Conservation (phyloP, 768 basidiomycete species). For the Leccinum subgranulosum region DNA sequence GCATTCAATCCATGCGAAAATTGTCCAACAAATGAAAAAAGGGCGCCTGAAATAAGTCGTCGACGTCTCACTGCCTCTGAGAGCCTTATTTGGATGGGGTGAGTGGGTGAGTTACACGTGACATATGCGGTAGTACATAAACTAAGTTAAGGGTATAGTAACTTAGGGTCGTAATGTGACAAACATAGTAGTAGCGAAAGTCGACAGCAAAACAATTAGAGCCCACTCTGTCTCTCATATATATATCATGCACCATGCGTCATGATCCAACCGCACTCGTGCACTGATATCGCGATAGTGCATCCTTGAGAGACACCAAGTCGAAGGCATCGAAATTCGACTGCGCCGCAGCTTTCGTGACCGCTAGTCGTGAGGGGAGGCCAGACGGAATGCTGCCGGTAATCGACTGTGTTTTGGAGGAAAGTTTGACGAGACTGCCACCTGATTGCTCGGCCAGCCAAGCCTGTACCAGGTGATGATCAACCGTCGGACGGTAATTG, state of each 20-base stretch:
- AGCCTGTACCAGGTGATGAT: constrained; percentile 39
- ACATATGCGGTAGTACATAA: not conserved
- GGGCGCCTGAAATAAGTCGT: not conserved
- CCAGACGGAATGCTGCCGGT: not conserved
- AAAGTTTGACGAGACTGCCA: constrained; percentile 7
- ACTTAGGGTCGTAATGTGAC: not conserved
- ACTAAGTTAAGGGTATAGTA: constrained; percentile 8
- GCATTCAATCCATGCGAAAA: not conserved
- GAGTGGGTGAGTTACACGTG: constrained; percentile 9
- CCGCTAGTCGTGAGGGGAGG: constrained; percentile 8
- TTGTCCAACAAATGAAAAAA: not conserved
- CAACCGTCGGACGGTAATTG: constrained; percentile 35
- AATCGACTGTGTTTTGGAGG: constrained; percentile 12
- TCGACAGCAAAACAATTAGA: constrained; percentile 4
- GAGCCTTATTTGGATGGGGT: constrained; percentile 1
- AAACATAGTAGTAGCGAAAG: constrained; percentile 1
- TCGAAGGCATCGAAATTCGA: constrained; percentile 21
- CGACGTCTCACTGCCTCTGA: not conserved
- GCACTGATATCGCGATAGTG: constrained; percentile 26
- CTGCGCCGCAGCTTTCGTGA: constrained; percentile 7
- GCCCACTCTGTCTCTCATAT: not conserved
- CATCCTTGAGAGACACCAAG: constrained; percentile 22
- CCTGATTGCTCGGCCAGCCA: constrained; percentile 35
- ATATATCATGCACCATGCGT: not conserved
- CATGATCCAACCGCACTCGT: constrained; percentile 9